A percentile compares a stretch with the other conserved stretches of the same genome.
These are phyloP conservation scores for Candida railenensis DNA, from an alignment of 805 yeast species.

Conservation along the genomic window DNA sequence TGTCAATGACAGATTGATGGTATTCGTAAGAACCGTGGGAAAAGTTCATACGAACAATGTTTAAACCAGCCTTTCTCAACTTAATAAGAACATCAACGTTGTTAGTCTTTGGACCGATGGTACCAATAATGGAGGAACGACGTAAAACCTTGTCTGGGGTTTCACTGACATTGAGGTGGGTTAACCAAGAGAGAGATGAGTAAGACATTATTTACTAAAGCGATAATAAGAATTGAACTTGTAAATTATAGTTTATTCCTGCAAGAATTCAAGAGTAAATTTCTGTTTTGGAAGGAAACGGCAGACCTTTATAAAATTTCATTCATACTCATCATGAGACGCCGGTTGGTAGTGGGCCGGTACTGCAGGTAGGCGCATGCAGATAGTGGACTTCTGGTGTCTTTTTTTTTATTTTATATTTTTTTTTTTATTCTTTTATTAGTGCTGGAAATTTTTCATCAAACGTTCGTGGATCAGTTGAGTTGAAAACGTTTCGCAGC, in stretches of 20 bases:
- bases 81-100: constrained; percentile 76
- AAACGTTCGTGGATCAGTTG: background rate
- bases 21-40: constrained; percentile 98
- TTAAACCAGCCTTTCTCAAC: constrained; percentile 95
- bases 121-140: constrained; percentile 96
- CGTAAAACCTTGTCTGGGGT: constrained; percentile 80
- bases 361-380: constrained; percentile 3
- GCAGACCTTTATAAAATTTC: background rate
- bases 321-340: constrained; percentile 3
- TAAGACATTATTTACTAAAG: constrained; percentile 31
- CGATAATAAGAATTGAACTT: background rate
- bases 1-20: constrained; percentile 96
- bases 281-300: background rate
- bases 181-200: constrained; percentile 73
- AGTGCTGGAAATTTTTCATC: background rate
- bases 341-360: constrained; percentile 9
- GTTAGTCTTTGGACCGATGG: constrained; percentile 99
- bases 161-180: constrained; percentile 67
- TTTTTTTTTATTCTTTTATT: background rate
- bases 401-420: too few species aligned
- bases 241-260: background rate
- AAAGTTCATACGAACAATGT: constrained; percentile 98
- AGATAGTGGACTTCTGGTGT: background rate
- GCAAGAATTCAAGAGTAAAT: background rate
- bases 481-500: background rate